Percentiles rank a stretch among this genome's conserved stretches.
Evolutionary conservation across 1,284 basidiomycete species (phyloP).

Genomic region (Pterulicium gracile): DNA sequence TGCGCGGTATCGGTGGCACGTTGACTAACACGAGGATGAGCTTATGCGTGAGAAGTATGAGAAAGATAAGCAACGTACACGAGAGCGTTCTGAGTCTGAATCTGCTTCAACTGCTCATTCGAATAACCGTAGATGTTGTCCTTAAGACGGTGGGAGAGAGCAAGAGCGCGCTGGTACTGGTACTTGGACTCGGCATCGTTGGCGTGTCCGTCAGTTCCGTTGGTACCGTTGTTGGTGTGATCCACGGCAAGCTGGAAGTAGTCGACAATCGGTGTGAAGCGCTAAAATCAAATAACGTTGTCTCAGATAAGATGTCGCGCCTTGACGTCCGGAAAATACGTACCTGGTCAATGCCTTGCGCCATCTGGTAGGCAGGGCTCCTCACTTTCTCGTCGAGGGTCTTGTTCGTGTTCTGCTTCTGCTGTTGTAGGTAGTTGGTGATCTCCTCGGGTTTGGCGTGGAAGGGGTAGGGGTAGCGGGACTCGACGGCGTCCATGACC

Average conservation of each 20-base stretch:
- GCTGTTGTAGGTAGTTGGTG: slow-evolving; percentile 42
- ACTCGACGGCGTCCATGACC: slow-evolving; percentile 62
- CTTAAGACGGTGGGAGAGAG: slow-evolving; percentile 50
- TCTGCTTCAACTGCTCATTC: slow-evolving; percentile 57
- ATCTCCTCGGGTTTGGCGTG: slow-evolving; percentile 61
- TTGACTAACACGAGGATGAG: slow-evolving; percentile 32
- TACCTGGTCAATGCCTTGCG: slow-evolving; percentile 64
- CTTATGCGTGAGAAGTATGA: slow-evolving; percentile 4
- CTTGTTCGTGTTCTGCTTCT: slow-evolving; percentile 42
- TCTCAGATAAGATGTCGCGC: slow-evolving; percentile 8
- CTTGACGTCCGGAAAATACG: slow-evolving; percentile 15
- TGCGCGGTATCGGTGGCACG: slow-evolving; percentile 59
- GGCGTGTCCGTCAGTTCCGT: slow-evolving; percentile 27
- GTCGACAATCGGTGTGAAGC: slow-evolving; percentile 62
- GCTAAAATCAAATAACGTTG: slow-evolving; percentile 26
- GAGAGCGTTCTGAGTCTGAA: slow-evolving; percentile 55
- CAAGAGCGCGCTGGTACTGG: slow-evolving; percentile 65
- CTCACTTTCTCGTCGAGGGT: slow-evolving; percentile 55
- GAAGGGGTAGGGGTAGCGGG: slow-evolving; percentile 67
- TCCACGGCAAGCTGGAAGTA: slow-evolving; percentile 52
- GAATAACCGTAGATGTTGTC: slow-evolving; percentile 56
- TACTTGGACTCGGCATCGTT: slow-evolving; percentile 40
- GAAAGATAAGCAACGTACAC: slow-evolving; percentile 45
- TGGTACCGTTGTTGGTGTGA: slow-evolving; percentile 37
- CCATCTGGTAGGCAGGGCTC: slow-evolving; percentile 51